A percentile compares a stretch with the other conserved stretches of the same genome.
Evolutionary conservation across 169 alveolate species (phyloP).

Genomic region (Plasmodium knowlesi): DNA sequence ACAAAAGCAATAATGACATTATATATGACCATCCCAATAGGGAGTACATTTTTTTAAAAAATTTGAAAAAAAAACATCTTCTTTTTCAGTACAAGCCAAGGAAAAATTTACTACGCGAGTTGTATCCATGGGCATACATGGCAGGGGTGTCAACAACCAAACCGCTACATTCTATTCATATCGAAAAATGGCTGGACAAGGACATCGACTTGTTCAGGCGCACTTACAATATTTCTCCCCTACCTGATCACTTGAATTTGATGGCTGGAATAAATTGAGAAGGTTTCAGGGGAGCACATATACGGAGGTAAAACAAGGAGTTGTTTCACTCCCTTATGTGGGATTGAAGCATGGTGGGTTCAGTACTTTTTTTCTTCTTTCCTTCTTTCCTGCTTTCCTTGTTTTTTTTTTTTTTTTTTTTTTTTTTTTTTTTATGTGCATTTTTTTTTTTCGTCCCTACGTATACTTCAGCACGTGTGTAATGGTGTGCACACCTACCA

Average conservation of each 20-base stretch:
- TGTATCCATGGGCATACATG: constrained; percentile 75
- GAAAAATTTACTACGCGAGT: constrained; percentile 16
- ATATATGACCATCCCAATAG: constrained; percentile 38
- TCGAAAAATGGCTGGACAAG: constrained; percentile 73
- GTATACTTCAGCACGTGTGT: not conserved
- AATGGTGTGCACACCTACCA: not conserved
- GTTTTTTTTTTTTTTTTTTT: not conserved
- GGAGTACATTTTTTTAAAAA: constrained; percentile 65
- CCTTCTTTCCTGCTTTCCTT: too few relatives aligned
- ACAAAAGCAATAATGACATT: constrained; percentile 44
- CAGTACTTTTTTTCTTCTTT: not conserved
- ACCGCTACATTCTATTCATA: constrained; percentile 72
- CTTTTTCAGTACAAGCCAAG: constrained; percentile 75
- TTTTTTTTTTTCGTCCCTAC: constrained; percentile 1
- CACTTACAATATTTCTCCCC: constrained; percentile 54
- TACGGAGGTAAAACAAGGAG: not conserved
- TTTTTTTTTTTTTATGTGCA: not conserved
- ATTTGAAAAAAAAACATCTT: constrained; percentile 38
- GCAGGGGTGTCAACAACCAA: constrained; percentile 45
- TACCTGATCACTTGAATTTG: constrained; percentile 44
- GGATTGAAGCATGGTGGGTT: not conserved
- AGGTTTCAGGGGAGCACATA: not conserved
- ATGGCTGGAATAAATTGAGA: constrained; percentile 71
- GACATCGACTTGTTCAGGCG: constrained; percentile 67
- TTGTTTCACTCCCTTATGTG: not conserved